Percentiles rank a stretch among this genome's conserved stretches.
phyloP scores from a whole-genome alignment of 148 eudicot species.

The Vaccinium myrtillus region DNA sequence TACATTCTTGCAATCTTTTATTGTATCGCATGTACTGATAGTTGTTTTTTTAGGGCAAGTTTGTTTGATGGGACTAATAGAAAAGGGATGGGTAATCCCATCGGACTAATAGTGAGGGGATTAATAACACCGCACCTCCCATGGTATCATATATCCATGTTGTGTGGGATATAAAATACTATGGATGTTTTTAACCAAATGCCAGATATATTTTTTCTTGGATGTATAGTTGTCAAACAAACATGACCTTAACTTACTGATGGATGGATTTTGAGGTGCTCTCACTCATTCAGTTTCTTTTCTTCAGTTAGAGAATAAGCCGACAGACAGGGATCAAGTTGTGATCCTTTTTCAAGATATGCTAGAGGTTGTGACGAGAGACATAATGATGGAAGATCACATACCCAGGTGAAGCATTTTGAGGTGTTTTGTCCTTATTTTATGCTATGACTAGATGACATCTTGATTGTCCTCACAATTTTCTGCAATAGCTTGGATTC shows the following conservation, averaged over 20 bases:
- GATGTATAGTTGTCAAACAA: background rate
- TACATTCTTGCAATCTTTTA: slow-evolving; percentile 25
- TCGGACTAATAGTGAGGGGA: background rate
- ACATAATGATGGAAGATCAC: slow-evolving; percentile 84
- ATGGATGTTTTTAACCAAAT: background rate
- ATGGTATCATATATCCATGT: background rate
- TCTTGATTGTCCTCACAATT: slow-evolving; percentile 1
- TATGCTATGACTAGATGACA: background rate
- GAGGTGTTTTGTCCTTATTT: background rate
- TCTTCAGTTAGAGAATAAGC: slow-evolving; percentile 69
- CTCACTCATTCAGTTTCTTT: background rate
- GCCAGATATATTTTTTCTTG: background rate
- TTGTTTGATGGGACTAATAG: background rate
- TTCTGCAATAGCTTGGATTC: slow-evolving; percentile 54
- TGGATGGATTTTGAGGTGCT: background rate
- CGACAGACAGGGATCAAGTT: slow-evolving; percentile 80
- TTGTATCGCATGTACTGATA: background rate
- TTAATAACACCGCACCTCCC: background rate
- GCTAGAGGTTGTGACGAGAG: slow-evolving; percentile 92
- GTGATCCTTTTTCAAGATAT: slow-evolving; percentile 93
- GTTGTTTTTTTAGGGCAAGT: background rate
- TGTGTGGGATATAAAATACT: background rate
- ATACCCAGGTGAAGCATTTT: slow-evolving; percentile 40
- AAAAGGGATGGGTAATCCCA: background rate
- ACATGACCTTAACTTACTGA: background rate